Conservation (phyloP, 129 eudicot genomes). For the Cynara cardunculus region DNA sequence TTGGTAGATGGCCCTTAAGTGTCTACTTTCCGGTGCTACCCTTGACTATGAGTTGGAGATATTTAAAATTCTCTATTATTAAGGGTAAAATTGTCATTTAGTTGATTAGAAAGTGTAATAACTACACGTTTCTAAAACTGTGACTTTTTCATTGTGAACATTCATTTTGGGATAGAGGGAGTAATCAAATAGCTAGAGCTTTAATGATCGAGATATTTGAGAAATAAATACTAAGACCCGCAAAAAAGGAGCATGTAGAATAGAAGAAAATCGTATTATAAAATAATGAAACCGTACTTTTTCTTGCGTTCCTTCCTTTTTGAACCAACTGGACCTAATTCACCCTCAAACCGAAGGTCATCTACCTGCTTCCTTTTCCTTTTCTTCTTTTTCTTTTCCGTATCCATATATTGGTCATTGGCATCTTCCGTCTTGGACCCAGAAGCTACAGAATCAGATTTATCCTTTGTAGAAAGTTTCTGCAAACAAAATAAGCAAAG, state of each 20-base stretch:
- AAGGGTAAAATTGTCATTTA: neutral
- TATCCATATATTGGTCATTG: conserved; percentile 15
- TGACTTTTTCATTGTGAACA: neutral
- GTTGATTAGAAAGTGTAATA: neutral
- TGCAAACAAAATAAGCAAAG: conserved; percentile 19
- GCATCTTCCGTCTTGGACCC: conserved; percentile 27
- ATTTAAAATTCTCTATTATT: neutral
- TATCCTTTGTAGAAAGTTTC: conserved; percentile 36
- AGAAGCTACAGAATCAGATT: conserved; percentile 13
- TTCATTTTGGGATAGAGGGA: no score
- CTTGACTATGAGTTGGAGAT: neutral
- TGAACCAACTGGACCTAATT: conserved; percentile 45
- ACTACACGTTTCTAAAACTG: neutral
- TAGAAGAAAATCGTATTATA: neutral
- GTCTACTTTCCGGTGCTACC: neutral
- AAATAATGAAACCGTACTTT: conserved; percentile 39
- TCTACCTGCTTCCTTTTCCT: conserved; percentile 57
- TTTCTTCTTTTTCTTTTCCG: conserved; percentile 72
- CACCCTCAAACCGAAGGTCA: conserved; percentile 70
- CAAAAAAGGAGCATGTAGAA: neutral
- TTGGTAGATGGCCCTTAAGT: no score
- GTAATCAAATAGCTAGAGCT: no score
- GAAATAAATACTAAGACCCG: neutral
- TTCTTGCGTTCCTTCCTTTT: conserved; percentile 80
- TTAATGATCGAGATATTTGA: no score